These are phyloP conservation scores for Cardamine chenopodiifolia DNA, from an alignment of 345 rosid species.

Conservation along the genomic window DNA sequence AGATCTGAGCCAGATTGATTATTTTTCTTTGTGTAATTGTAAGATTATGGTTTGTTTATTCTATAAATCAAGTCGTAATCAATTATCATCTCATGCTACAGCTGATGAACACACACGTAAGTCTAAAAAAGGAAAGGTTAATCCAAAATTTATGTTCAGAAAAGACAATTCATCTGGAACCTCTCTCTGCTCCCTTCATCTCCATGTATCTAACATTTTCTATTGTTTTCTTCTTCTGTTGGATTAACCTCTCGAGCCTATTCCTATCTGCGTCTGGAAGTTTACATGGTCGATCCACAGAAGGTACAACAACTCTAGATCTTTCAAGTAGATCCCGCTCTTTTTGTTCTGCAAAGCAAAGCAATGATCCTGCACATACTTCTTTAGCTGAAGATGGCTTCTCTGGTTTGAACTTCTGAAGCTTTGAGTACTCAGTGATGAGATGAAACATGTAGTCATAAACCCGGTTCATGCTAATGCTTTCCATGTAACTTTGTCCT, in stretches of 20 bases:
- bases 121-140: background rate
- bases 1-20: slow-evolving; percentile 3
- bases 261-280: slow-evolving; percentile 45
- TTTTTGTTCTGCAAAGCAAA: slow-evolving; percentile 74
- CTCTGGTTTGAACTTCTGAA: slow-evolving; percentile 71
- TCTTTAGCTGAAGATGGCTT: slow-evolving; percentile 67
- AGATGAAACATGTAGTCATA: slow-evolving; percentile 93
- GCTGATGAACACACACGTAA: slow-evolving; percentile 10
- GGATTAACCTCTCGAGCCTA: slow-evolving; percentile 46
- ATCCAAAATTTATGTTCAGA: slow-evolving; percentile 11
- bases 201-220: slow-evolving; percentile 53
- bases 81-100: slow-evolving; percentile 21
- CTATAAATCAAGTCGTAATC: slow-evolving; percentile 28
- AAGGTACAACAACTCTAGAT: slow-evolving; percentile 44
- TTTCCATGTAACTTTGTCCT: slow-evolving; percentile 78
- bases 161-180: slow-evolving; percentile 13
- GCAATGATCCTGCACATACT: slow-evolving; percentile 69
- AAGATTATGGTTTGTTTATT: slow-evolving; percentile 14
- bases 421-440: slow-evolving; percentile 71
- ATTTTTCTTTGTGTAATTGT: background rate
- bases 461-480: slow-evolving; percentile 64
- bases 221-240: slow-evolving; percentile 50
- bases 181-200: slow-evolving; percentile 31
- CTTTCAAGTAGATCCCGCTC: slow-evolving; percentile 57
- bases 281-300: slow-evolving; percentile 65